Evolutionary conservation across 176 grass and related monocot genomes (phyloP), one percentile per base, ranked within the genome.

Genomic region (Ensete ventricosum): DNA sequence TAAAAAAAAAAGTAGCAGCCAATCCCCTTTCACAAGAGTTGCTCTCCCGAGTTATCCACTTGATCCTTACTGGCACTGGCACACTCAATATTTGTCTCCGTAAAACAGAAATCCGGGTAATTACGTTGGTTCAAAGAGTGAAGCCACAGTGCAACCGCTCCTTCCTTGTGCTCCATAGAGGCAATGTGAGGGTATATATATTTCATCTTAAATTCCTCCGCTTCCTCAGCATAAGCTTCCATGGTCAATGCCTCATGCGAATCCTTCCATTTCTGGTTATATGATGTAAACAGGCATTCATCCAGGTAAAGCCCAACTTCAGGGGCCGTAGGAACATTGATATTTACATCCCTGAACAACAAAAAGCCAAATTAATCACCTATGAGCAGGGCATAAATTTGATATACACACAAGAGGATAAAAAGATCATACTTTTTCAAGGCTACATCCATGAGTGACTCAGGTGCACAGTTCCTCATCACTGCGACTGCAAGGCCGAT

Each of bases 121-220:
- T 98, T 98, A 26, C 90, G 87, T 25, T 71, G 77, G 76, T 93
- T 98, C 52, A 98, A 70, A 13, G 95, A 93, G 62, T 98, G 95
- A 87, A 98, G 80, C 95, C 95, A 98, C 19, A 98, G 73, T 67
- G 95, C 84, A 53, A 91, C 84, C 62, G 88, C 90, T 53, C 90
- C 95, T 62, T 98, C 95, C 66, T 89, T 93, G 73, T 93, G 90
- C 57, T 98, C 95, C 95, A 98, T 94, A 2, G 75, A 79, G 34
- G 95, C 95, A 59, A 94, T 93, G 80, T 98, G 95, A 93, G 90
- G 11, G 77, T 80, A 94, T 73, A 98, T 98, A 62, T 93, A 86
- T 82, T 98, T 91, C 88, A 87, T 74, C 64, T 87, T 93, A 52
- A 98, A 98, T 50, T 91, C 84, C 82, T 98, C 88, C 74, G 84